These are phyloP conservation scores for Nicotiana paniculata DNA, from an alignment of 257 asterid species.

Conservation along the genomic window DNA sequence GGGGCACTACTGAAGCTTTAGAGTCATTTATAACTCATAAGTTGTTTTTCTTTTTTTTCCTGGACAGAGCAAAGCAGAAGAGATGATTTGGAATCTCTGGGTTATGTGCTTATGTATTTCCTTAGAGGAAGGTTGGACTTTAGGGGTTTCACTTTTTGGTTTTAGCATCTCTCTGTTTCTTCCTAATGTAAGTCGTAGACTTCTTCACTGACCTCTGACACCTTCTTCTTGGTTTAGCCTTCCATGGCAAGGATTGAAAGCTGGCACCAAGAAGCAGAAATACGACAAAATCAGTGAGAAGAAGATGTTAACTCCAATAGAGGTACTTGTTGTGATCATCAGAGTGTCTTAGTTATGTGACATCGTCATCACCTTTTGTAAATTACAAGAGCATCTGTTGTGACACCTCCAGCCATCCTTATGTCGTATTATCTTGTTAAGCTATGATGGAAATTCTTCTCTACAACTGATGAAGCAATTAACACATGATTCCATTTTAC, in stretches of 20 bases:
- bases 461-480: not conserved
- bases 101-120: slow-evolving; percentile 93
- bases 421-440: not conserved
- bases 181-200: not conserved
- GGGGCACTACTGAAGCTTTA: not conserved
- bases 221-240: slow-evolving; percentile 43
- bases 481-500: not conserved
- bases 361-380: not conserved
- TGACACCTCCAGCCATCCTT: not conserved
- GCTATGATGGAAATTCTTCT: slow-evolving; percentile 2
- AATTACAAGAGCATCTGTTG: not conserved
- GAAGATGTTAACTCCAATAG: slow-evolving; percentile 86
- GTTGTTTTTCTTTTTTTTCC: slow-evolving; percentile 5
- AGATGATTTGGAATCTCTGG: slow-evolving; percentile 96
- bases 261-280: slow-evolving; percentile 93
- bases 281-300: slow-evolving; percentile 95
- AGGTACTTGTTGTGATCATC: slow-evolving; percentile 41
- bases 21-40: not conserved
- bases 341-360: not conserved
- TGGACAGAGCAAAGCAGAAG: slow-evolving; percentile 93
- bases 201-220: not conserved
- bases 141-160: slow-evolving; percentile 3
- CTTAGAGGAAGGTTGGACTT: slow-evolving; percentile 81
- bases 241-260: slow-evolving; percentile 97
- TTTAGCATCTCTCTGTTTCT: not conserved